phyloP scores from a whole-genome alignment of 1,284 basidiomycete species.

The Paramarasmius palmivorus region DNA sequence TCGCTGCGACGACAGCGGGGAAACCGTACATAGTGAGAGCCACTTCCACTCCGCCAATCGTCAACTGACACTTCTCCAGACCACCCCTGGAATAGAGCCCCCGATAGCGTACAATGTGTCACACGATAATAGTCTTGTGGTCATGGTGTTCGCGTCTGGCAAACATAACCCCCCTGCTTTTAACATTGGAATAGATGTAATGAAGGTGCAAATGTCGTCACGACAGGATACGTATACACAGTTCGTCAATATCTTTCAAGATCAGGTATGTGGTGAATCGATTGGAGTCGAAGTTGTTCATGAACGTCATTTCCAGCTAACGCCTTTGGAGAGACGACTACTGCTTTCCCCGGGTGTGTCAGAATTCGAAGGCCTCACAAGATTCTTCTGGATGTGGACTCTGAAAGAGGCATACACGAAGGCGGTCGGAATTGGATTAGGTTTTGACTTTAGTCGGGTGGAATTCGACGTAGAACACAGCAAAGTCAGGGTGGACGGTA shows the following conservation, averaged over 20 bases:
- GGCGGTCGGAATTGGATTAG: constrained; percentile 77
- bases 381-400: constrained; percentile 82
- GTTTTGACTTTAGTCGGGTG: constrained; percentile 75
- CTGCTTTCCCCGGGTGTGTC: constrained; percentile 38
- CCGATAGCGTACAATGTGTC: constrained; percentile 77
- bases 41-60: constrained; percentile 7
- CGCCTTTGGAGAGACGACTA: constrained; percentile 45
- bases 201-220: constrained; percentile 67
- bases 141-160: constrained; percentile 63
- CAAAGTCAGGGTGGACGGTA: constrained; percentile 57
- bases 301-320: constrained; percentile 45
- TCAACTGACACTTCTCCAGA: constrained; percentile 30
- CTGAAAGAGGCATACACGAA: constrained; percentile 88
- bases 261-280: constrained; percentile 50
- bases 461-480: constrained; percentile 60
- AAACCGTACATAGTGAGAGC: constrained; percentile 73
- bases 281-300: not conserved
- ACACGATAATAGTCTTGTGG: constrained; percentile 73
- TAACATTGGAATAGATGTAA: constrained; percentile 74
- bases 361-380: constrained; percentile 46
- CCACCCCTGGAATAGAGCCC: constrained; percentile 40
- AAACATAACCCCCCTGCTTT: constrained; percentile 56
- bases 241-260: constrained; percentile 64
- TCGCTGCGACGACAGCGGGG: constrained; percentile 57
- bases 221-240: constrained; percentile 50